Conservation (phyloP, 257 asterid species). For the Eucommia ulmoides region DNA sequence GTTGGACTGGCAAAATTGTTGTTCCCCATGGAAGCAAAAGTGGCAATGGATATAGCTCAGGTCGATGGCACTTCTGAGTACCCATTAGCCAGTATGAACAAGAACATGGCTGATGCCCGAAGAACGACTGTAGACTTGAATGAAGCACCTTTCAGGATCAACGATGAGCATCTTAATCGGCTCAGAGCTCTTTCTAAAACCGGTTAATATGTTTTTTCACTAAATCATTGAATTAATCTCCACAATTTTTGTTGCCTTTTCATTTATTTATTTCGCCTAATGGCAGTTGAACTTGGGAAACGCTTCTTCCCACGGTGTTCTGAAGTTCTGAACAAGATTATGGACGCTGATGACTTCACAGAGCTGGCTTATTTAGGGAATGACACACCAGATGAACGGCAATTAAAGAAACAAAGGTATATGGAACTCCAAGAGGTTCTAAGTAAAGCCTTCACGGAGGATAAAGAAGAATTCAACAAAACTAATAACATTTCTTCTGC, state of each 20-base stretch:
- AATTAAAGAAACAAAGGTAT: slow-evolving; percentile 52
- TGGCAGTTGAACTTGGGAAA: slow-evolving; percentile 89
- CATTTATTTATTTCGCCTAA: slow-evolving; percentile 3
- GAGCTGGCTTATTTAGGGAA: slow-evolving; percentile 57
- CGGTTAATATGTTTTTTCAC: slow-evolving; percentile 23
- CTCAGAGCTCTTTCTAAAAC: slow-evolving; percentile 91
- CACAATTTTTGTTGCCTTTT: neutral
- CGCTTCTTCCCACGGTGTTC: slow-evolving; percentile 96
- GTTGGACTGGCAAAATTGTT: slow-evolving; percentile 80
- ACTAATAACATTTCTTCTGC: slow-evolving; percentile 34
- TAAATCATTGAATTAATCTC: too few species aligned
- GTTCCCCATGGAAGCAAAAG: slow-evolving; percentile 86
- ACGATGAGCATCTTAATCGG: slow-evolving; percentile 21
- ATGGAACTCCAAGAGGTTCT: slow-evolving; percentile 68
- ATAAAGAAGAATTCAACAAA: slow-evolving; percentile 62
- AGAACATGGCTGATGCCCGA: slow-evolving; percentile 26
- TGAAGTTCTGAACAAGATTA: slow-evolving; percentile 63
- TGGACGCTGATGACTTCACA: slow-evolving; percentile 72
- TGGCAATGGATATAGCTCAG: slow-evolving; percentile 97
- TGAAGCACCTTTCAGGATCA: slow-evolving; percentile 77
- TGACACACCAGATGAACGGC: slow-evolving; percentile 38
- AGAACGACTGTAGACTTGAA: slow-evolving; percentile 72
- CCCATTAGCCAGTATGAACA: slow-evolving; percentile 30
- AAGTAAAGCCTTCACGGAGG: slow-evolving; percentile 67
- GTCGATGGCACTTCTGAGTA: slow-evolving; percentile 70